A percentile compares a stretch with the other conserved stretches of the same genome.
Evolutionary conservation across 2,329 filamentous ascomycete species (phyloP).

Genomic region (Trichoderma sp.): DNA sequence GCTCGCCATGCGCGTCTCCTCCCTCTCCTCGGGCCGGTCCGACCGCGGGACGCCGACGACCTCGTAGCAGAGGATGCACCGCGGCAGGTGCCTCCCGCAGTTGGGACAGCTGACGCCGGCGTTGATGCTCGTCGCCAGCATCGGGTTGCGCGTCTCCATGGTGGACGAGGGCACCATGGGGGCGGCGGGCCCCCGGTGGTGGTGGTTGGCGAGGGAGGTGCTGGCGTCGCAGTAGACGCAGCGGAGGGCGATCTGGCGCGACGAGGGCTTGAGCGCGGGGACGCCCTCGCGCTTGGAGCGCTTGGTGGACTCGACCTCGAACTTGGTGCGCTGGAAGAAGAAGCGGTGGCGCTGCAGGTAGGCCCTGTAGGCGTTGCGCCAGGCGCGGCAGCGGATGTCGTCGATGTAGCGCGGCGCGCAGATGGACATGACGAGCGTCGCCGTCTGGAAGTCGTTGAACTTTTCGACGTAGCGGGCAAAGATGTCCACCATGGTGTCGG

Average conservation of each 20-base stretch:
- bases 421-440: conserved; percentile 72
- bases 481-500: conserved; percentile 71
- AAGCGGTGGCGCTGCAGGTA: conserved; percentile 72
- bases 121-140: conserved; percentile 59
- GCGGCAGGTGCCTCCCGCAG: conserved; percentile 67
- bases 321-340: conserved; percentile 75
- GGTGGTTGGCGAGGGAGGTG: conserved; percentile 52
- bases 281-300: conserved; percentile 65
- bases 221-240: conserved; percentile 75
- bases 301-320: conserved; percentile 75
- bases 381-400: conserved; percentile 73
- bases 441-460: conserved; percentile 77
- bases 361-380: conserved; percentile 71
- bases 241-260: conserved; percentile 71
- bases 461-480: conserved; percentile 75
- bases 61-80: conserved; percentile 69
- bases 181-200: conserved; percentile 22
- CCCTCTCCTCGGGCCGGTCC: conserved; percentile 56
- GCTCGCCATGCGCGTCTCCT: conserved; percentile 54
- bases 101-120: conserved; percentile 66
- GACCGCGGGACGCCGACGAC: conserved; percentile 66
- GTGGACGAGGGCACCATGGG: conserved; percentile 34
- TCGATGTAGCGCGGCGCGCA: conserved; percentile 75
- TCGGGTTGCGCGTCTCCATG: conserved; percentile 53
- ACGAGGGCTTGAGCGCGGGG: conserved; percentile 65